phyloP scores from a whole-genome alignment of 495 filamentous ascomycete species.

The Venustampulla echinocandica region DNA sequence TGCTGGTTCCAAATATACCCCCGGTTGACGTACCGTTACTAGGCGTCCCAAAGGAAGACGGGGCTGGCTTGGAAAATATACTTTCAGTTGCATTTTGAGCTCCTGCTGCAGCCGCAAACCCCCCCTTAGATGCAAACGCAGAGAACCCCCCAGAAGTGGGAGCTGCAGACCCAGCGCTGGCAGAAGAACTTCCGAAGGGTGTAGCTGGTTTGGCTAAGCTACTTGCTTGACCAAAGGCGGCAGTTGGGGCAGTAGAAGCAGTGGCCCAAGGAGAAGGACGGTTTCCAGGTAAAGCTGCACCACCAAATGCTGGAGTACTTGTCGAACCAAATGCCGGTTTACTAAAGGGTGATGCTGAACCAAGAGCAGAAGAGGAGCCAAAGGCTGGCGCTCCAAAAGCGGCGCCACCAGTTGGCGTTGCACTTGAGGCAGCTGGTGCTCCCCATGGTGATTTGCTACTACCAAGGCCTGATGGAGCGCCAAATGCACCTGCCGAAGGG shows the following conservation, averaged over 20 bases:
- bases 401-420: constrained; percentile 13
- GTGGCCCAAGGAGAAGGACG: constrained; percentile 35
- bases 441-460: constrained; percentile 27
- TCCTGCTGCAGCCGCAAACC: constrained; percentile 41
- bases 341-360: constrained; percentile 30
- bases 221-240: constrained; percentile 27
- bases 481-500: constrained; percentile 33
- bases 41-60: constrained; percentile 34
- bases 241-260: constrained; percentile 17
- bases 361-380: constrained; percentile 35
- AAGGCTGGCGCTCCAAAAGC: constrained; percentile 40
- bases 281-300: constrained; percentile 30
- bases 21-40: constrained; percentile 2
- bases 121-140: constrained; percentile 47
- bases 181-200: constrained; percentile 10
- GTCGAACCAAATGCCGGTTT: constrained; percentile 22
- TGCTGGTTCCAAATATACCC: not conserved
- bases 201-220: constrained; percentile 18
- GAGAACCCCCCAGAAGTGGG: constrained; percentile 43
- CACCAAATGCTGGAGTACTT: constrained; percentile 42
- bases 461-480: constrained; percentile 29
- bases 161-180: constrained; percentile 1
- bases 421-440: constrained; percentile 1
- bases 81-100: constrained; percentile 21
- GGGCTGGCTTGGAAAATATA: constrained; percentile 40